These are phyloP conservation scores for Cryomyces minteri DNA, from an alignment of 495 filamentous ascomycete genomes.

Conservation along the genomic window DNA sequence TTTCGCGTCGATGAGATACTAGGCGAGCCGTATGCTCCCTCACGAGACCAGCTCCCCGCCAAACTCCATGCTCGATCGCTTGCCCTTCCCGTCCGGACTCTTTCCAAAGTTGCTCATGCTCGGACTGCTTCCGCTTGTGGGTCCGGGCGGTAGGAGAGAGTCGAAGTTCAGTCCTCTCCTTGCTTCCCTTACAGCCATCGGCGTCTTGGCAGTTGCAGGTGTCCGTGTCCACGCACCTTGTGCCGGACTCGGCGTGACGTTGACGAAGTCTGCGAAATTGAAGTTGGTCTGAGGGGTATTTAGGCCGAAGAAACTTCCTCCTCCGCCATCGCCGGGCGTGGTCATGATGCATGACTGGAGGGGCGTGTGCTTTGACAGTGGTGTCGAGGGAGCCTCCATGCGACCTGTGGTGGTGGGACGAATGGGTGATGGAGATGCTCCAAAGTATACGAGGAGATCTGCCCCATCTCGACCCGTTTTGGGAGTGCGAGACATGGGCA, in stretches of 20 bases:
- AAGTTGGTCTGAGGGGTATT: slow-evolving; percentile 50
- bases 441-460: slow-evolving; percentile 79
- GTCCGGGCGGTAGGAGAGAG: slow-evolving; percentile 33
- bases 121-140: slow-evolving; percentile 9
- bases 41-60: slow-evolving; percentile 34
- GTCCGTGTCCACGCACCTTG: slow-evolving; percentile 41
- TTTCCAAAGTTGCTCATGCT: slow-evolving; percentile 14
- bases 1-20: background rate
- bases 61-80: slow-evolving; percentile 31
- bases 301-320: slow-evolving; percentile 34
- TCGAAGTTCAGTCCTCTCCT: slow-evolving; percentile 52
- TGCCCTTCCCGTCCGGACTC: slow-evolving; percentile 6
- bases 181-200: slow-evolving; percentile 34
- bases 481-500: slow-evolving; percentile 21
- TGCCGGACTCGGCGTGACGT: slow-evolving; percentile 88
- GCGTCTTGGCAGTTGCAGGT: slow-evolving; percentile 33
- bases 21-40: background rate
- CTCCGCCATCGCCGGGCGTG: slow-evolving; percentile 43
- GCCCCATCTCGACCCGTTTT: slow-evolving; percentile 62
- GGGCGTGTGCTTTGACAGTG: slow-evolving; percentile 58
- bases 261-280: slow-evolving; percentile 93
- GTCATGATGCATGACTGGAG: slow-evolving; percentile 79
- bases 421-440: slow-evolving; percentile 79
- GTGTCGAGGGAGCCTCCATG: slow-evolving; percentile 63
- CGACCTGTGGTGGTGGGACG: slow-evolving; percentile 25